phyloP scores from a whole-genome alignment of 805 yeast genomes.

The Cyberlindnera saturnus region DNA sequence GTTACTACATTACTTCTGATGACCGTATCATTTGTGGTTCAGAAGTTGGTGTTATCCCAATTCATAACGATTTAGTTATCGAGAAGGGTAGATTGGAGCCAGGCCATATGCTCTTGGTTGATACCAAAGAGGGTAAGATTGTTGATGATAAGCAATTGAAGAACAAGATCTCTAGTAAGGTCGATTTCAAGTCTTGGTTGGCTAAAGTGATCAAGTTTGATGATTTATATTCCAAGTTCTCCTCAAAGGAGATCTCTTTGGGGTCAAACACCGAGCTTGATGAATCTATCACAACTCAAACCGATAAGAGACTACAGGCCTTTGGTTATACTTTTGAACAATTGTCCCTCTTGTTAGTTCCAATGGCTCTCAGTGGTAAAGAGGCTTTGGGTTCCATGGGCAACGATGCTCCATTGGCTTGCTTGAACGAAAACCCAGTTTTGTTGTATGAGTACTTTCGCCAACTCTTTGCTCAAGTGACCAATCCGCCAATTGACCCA shows the following conservation, averaged over 20 bases:
- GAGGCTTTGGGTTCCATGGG: slow-evolving; percentile 99
- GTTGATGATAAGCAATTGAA: slow-evolving; percentile 92
- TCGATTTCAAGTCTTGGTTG: slow-evolving; percentile 93
- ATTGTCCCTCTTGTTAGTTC: slow-evolving; percentile 72
- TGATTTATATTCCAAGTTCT: slow-evolving; percentile 59
- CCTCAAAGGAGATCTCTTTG: slow-evolving; percentile 14
- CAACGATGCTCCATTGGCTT: slow-evolving; percentile 92
- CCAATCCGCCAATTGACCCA: slow-evolving; percentile 98
- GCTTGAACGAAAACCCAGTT: slow-evolving; percentile 89
- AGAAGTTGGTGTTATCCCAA: slow-evolving; percentile 94
- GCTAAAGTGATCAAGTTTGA: slow-evolving; percentile 80
- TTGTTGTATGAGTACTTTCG: slow-evolving; percentile 90
- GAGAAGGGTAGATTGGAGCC: slow-evolving; percentile 94
- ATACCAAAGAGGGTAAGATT: slow-evolving; percentile 85
- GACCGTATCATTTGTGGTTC: slow-evolving; percentile 96
- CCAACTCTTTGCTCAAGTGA: slow-evolving; percentile 95
- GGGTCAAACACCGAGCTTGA: slow-evolving; percentile 22
- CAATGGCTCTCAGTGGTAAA: slow-evolving; percentile 89
- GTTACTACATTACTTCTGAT: slow-evolving; percentile 92
- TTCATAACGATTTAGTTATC: slow-evolving; percentile 73
- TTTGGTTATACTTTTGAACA: slow-evolving; percentile 96
- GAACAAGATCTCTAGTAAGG: slow-evolving; percentile 66
- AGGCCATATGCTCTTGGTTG: slow-evolving; percentile 93
- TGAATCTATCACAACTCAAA: slow-evolving; percentile 40
- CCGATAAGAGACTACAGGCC: slow-evolving; percentile 78